Conservation (phyloP, 257 asterid genomes). For the Leptodermis oblonga region DNA sequence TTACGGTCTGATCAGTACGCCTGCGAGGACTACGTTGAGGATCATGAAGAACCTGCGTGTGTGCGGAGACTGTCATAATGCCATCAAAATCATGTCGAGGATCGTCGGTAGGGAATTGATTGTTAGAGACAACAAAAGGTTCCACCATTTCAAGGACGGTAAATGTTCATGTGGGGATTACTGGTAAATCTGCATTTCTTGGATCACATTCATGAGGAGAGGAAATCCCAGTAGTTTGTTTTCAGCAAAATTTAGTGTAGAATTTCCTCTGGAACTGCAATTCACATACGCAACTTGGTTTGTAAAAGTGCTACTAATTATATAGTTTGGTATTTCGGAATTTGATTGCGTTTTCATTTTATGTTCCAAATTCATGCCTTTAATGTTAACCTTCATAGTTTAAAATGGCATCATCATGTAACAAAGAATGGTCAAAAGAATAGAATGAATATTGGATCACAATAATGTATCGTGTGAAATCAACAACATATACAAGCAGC, state of each 20-base stretch:
- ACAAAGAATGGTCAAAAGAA: conserved; percentile 7
- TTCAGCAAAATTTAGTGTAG: not conserved
- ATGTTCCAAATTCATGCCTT: too few relatives aligned
- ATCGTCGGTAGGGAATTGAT: conserved; percentile 92
- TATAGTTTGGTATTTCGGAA: not conserved
- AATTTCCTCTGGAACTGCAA: not conserved
- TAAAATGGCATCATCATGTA: not conserved
- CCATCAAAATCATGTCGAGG: conserved; percentile 94
- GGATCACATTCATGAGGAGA: too few relatives aligned
- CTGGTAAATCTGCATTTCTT: conserved; percentile 43
- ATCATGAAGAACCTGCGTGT: conserved; percentile 86
- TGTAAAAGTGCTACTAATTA: not conserved
- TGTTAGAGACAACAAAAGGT: conserved; percentile 84
- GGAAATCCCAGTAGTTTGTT: conserved; percentile 11
- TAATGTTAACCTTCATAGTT: not conserved
- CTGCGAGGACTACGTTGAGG: conserved; percentile 80
- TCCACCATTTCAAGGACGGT: conserved; percentile 93
- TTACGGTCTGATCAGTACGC: conserved; percentile 85
- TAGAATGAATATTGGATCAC: not conserved
- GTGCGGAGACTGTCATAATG: conserved; percentile 93
- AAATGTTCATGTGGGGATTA: conserved; percentile 94
- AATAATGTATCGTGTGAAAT: not conserved
- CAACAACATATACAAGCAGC: conserved; percentile 18
- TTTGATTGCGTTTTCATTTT: too few relatives aligned
- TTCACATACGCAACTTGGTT: not conserved